Conservation (phyloP, 2,329 filamentous ascomycete species). For the Arthrobotrys iridis region DNA sequence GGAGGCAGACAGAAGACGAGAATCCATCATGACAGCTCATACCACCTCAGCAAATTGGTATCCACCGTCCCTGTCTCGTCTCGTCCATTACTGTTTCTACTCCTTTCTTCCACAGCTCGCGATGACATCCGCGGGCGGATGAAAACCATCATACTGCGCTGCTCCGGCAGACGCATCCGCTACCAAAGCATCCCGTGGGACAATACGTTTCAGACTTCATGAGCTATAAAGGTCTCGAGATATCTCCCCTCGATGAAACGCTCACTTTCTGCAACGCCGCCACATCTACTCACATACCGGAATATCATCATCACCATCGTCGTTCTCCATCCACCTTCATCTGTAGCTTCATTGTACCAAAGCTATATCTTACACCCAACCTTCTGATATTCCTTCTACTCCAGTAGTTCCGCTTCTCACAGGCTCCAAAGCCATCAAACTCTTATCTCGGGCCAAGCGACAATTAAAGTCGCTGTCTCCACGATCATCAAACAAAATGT, state of each 20-base stretch:
- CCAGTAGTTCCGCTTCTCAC: background rate
- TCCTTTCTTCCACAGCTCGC: conserved; percentile 11
- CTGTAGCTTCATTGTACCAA: background rate
- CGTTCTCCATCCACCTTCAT: background rate
- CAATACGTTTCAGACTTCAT: conserved; percentile 27
- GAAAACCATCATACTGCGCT: background rate
- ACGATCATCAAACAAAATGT: conserved; percentile 23
- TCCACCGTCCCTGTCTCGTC: conserved; percentile 43
- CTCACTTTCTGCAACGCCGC: conserved; percentile 8
- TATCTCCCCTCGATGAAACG: conserved; percentile 26
- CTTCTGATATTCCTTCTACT: background rate
- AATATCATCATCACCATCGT: background rate
- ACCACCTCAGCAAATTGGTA: conserved; percentile 7
- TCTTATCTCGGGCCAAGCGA: background rate
- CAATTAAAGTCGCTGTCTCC: background rate
- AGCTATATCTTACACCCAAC: background rate
- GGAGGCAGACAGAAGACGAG: conserved; percentile 11
- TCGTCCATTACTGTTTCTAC: conserved; percentile 12
- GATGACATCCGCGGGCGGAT: conserved; percentile 19
- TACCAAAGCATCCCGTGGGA: background rate
- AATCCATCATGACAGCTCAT: conserved; percentile 34
- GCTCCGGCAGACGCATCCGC: conserved; percentile 34
- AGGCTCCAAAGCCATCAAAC: background rate
- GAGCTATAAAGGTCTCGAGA: conserved; percentile 31
- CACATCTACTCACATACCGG: background rate